These are phyloP conservation scores for Trifolium subterraneum DNA, from an alignment of 306 rosid genomes.

Conservation along the genomic window DNA sequence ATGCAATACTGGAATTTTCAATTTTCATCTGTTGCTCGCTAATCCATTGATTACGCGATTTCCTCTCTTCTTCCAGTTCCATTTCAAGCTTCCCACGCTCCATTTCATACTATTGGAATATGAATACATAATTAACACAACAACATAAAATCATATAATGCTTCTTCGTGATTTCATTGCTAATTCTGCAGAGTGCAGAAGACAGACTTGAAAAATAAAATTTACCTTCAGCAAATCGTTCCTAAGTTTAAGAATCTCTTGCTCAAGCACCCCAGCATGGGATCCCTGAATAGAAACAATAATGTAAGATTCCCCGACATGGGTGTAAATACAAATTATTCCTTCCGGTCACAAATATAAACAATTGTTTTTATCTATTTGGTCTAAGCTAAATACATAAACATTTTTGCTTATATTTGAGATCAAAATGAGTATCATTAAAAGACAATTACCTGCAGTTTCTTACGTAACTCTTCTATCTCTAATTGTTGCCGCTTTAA, in stretches of 20 bases:
- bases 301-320: conserved; percentile 24
- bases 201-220: conserved; percentile 33
- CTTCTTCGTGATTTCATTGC: conserved; percentile 30
- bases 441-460: conserved; percentile 72
- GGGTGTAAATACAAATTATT: conserved; percentile 22
- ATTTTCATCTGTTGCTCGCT: conserved; percentile 69
- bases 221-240: conserved; percentile 87
- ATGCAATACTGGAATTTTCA: conserved; percentile 56
- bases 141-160: conserved; percentile 4
- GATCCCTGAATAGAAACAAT: conserved; percentile 67
- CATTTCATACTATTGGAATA: conserved; percentile 68
- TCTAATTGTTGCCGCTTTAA: conserved; percentile 90
- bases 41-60: conserved; percentile 66
- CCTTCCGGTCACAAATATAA: too few species aligned
- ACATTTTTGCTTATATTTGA: too few species aligned
- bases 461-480: conserved; percentile 86
- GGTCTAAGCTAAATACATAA: not conserved
- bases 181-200: conserved; percentile 8
- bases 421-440: conserved; percentile 11
- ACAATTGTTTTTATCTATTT: too few species aligned
- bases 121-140: conserved; percentile 37
- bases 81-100: conserved; percentile 89
- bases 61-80: conserved; percentile 87
- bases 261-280: conserved; percentile 90
- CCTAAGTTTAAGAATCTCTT: conserved; percentile 83